Conservation (phyloP, 495 filamentous ascomycete genomes). For the Elasticomyces elasticus region DNA sequence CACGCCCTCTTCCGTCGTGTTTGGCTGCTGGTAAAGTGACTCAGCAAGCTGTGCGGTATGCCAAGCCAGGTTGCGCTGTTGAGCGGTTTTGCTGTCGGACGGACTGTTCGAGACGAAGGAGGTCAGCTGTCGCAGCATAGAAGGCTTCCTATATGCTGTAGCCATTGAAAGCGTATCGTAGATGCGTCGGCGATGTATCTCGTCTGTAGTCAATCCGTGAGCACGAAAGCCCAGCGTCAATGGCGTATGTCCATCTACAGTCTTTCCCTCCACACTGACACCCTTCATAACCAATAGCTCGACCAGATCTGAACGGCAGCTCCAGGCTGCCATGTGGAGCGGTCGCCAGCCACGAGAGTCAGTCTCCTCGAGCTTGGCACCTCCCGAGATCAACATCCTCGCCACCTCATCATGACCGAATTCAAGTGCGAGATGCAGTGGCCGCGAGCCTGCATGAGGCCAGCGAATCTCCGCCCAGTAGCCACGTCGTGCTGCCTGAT, state of each 20-base stretch:
- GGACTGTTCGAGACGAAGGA: neutral
- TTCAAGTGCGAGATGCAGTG: constrained; percentile 25
- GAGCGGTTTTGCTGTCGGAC: constrained; percentile 5
- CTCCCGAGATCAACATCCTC: constrained; percentile 21
- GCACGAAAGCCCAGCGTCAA: constrained; percentile 16
- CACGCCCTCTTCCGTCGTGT: neutral
- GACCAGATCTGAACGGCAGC: constrained; percentile 14
- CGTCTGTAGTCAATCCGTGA: constrained; percentile 3
- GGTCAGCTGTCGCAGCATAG: constrained; percentile 2
- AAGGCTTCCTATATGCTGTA: constrained; percentile 1
- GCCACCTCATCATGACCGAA: constrained; percentile 23
- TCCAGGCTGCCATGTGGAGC: constrained; percentile 23
- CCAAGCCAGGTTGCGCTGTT: constrained; percentile 11
- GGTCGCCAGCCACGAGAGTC: constrained; percentile 22
- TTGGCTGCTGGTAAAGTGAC: constrained; percentile 8
- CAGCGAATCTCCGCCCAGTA: constrained; percentile 28
- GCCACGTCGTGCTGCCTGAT: constrained; percentile 20
- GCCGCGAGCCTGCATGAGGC: constrained; percentile 24
- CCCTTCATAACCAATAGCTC: constrained; percentile 14
- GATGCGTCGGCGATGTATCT: neutral
- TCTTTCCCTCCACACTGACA: constrained; percentile 8
- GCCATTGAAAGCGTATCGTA: constrained; percentile 7
- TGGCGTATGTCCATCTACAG: constrained; percentile 13
- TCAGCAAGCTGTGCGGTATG: constrained; percentile 11
- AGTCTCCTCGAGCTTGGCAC: constrained; percentile 20